Base-by-base conservation (phyloP, 495 filamentous ascomycete species). In the Cryomyces minteri region DNA sequence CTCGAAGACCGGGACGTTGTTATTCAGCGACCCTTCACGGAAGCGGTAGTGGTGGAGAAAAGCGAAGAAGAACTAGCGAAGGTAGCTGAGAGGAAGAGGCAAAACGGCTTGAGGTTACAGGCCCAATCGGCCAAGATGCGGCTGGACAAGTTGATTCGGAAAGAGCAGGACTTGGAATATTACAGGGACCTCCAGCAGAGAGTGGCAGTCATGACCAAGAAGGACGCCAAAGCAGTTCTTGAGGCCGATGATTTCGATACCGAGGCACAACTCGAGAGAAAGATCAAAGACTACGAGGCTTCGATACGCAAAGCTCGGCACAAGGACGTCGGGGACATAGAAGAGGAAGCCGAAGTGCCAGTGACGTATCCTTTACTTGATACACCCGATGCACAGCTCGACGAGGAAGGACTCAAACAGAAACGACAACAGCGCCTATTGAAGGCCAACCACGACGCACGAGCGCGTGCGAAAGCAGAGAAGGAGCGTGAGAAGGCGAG, bases 111-210 rank as follows among this genome's bases (percentile, higher is more conserved):
- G 43, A 69, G 92, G 32, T 60, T 98, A 14, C 90, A 98, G 57
- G 90, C 94, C 54, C 90, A 98, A 57, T 92, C 90, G 0, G 88
- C 90, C 4, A 95, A 92, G 58, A 93, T 94, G 82, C 74, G 90
- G 12, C 63, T 98, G 5, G 92, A 98, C 39, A 87, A 92, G 60
- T 67, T 98, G 25, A 83, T 95, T 55, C 82, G 82, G 54, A 96
- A 95, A 61, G 40, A 41, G 28, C 76, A 93, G 58, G 88, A 96
- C 54, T 63, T 96, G 10, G 88, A 93, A 47, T 95, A 92, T 58
- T 94, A 85, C 67, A 84, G 83, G 55, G 73, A 85, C 44, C 65
- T 98, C 4, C 82, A 87, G 46, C 58, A 63, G 11, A 73, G 70
- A 12, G 61, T 92, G 6, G 62, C 57, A 25, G 70, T 74, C 32